phyloP scores from a whole-genome alignment of 108 stramenopile genomes.

The Mediolabrus comicus region DNA sequence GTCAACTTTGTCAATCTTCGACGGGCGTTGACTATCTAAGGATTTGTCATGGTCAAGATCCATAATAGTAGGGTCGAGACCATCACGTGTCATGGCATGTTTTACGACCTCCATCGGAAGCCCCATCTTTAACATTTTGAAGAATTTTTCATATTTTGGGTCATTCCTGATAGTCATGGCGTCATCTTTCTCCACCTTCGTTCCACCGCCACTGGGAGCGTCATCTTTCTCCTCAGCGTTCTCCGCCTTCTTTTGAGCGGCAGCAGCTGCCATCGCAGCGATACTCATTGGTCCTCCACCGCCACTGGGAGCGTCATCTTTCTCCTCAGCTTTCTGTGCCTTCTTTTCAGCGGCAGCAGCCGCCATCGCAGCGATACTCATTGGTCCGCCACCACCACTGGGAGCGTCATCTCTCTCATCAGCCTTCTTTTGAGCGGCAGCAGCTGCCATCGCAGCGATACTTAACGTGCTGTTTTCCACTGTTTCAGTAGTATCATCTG shows the following conservation, averaged over 20 bases:
- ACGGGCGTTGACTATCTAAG: slow-evolving; percentile 36
- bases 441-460: slow-evolving; percentile 5
- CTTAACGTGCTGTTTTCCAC: slow-evolving; percentile 9
- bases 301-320: neutral
- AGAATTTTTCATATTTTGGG: slow-evolving; percentile 49
- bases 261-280: slow-evolving; percentile 3
- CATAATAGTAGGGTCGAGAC: slow-evolving; percentile 57
- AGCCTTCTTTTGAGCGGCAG: neutral
- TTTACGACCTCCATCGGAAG: slow-evolving; percentile 64
- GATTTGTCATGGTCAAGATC: slow-evolving; percentile 59
- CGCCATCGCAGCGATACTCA: slow-evolving; percentile 7
- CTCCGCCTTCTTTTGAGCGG: neutral
- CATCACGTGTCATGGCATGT: slow-evolving; percentile 72
- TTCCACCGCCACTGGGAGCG: neutral
- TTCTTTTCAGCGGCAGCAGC: neutral
- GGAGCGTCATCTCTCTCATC: too few species aligned
- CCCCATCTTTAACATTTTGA: slow-evolving; percentile 63
- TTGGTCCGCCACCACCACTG: neutral
- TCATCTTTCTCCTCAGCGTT: neutral
- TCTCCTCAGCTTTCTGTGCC: neutral
- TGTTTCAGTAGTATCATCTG: too few species aligned
- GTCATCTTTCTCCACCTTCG: too few species aligned
- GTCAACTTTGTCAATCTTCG: slow-evolving; percentile 9
- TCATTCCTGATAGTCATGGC: slow-evolving; percentile 48
- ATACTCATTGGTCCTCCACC: neutral